phyloP scores from a whole-genome alignment of 1,284 basidiomycete genomes.

The Trichosporon inkin region DNA sequence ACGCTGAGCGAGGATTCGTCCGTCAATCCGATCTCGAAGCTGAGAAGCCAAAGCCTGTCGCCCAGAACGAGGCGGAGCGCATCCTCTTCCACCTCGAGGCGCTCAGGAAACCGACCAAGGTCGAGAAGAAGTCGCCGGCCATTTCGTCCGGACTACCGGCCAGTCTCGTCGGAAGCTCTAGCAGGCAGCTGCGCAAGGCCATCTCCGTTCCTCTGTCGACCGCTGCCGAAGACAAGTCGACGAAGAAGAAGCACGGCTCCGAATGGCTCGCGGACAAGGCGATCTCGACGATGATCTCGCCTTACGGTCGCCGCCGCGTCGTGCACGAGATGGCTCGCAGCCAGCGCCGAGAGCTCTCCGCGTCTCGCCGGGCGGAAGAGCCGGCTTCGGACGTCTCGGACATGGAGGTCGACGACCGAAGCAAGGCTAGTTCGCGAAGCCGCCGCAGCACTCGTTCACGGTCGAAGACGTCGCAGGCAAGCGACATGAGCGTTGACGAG shows the following conservation, averaged over 20 bases:
- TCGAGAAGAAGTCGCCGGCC: conserved; percentile 6
- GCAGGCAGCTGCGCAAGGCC: conserved; percentile 39
- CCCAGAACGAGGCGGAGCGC: conserved; percentile 46
- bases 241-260: conserved; percentile 19
- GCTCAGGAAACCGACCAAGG: conserved; percentile 32
- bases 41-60: conserved; percentile 29
- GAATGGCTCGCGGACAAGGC: conserved; percentile 26
- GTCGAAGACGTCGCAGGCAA: conserved; percentile 11
- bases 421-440: conserved; percentile 8
- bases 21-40: conserved; percentile 34
- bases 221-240: conserved; percentile 35
- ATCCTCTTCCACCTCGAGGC: conserved; percentile 47
- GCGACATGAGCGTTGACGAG: conserved; percentile 16
- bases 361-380: neutral
- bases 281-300: conserved; percentile 46
- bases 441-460: conserved; percentile 11
- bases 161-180: conserved; percentile 39
- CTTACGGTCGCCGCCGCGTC: conserved; percentile 43
- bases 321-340: conserved; percentile 34
- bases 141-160: conserved; percentile 23
- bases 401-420: conserved; percentile 18
- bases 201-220: conserved; percentile 46
- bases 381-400: conserved; percentile 18
- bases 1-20: conserved; percentile 42
- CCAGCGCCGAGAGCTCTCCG: conserved; percentile 21